Percentiles rank a stretch among this genome's conserved stretches.
phyloP scores from a whole-genome alignment of 2,329 filamentous ascomycete species.

The Diaporthe humulicola region DNA sequence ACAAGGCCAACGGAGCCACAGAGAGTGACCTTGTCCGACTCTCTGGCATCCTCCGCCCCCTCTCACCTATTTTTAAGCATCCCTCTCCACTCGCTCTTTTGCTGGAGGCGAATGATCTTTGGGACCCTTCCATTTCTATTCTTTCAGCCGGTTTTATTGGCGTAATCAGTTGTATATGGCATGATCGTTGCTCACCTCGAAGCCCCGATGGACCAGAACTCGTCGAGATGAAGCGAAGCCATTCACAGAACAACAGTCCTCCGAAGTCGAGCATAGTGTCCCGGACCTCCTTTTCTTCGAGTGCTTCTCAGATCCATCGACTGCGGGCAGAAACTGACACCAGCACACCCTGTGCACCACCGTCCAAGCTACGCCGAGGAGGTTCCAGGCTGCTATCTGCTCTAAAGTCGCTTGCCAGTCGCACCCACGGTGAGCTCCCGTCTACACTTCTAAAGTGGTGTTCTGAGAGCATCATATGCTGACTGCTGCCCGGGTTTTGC shows the following conservation, averaged over 20 bases:
- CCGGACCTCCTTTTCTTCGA: constrained; percentile 15
- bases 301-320: constrained; percentile 1
- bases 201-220: constrained; percentile 9
- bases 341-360: constrained; percentile 42
- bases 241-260: constrained; percentile 29
- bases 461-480: background rate
- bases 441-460: too few relatives aligned
- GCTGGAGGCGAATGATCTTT: constrained; percentile 24
- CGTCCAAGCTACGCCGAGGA: constrained; percentile 55
- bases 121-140: constrained; percentile 17
- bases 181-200: background rate
- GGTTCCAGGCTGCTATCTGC: constrained; percentile 58
- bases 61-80: constrained; percentile 31
- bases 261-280: constrained; percentile 30
- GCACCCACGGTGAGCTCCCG: constrained; percentile 42
- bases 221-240: constrained; percentile 39
- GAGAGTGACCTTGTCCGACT: background rate
- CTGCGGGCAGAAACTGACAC: constrained; percentile 5
- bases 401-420: constrained; percentile 46
- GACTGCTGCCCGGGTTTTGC: background rate
- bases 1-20: background rate
- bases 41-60: constrained; percentile 28
- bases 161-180: background rate
- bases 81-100: constrained; percentile 33
- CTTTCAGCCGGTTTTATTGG: constrained; percentile 13